Percentiles rank a stretch among this genome's conserved stretches.
Conservation (phyloP, 257 asterid genomes). For the Paulownia fortunei region DNA sequence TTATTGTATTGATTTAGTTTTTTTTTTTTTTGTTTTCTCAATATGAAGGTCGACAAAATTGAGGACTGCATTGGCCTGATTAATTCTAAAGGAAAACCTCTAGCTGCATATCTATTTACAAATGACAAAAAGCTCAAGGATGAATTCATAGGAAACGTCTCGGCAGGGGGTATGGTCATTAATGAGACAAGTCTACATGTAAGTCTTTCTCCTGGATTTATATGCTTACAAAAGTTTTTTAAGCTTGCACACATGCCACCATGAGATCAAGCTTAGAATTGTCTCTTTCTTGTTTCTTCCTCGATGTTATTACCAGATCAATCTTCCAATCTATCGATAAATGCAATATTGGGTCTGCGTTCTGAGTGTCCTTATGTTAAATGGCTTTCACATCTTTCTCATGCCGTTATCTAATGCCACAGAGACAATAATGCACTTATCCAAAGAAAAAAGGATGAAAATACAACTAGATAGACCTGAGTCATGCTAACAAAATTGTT, state of each 20-base stretch:
- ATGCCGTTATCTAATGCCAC: background rate
- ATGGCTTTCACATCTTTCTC: background rate
- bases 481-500: slow-evolving; percentile 25
- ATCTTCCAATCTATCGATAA: background rate
- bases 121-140: slow-evolving; percentile 71
- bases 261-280: background rate
- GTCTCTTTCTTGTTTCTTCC: slow-evolving; percentile 1
- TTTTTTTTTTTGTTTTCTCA: slow-evolving; percentile 6
- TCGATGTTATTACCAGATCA: background rate
- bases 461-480: slow-evolving; percentile 24
- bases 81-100: slow-evolving; percentile 76
- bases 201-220: slow-evolving; percentile 34
- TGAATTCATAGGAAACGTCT: slow-evolving; percentile 55
- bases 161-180: slow-evolving; percentile 72
- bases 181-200: slow-evolving; percentile 77
- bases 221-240: background rate
- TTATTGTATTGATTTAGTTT: slow-evolving; percentile 17
- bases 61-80: slow-evolving; percentile 63
- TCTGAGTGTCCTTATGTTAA: background rate
- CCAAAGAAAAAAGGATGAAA: background rate
- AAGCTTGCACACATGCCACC: background rate
- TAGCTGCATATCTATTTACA: slow-evolving; percentile 87
- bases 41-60: slow-evolving; percentile 60
- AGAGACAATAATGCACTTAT: background rate
- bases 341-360: background rate